Evolutionary conservation across 1,284 basidiomycete species (phyloP), one percentile per base, ranked within the genome.

Genomic region (Volvariella surrecta): DNA sequence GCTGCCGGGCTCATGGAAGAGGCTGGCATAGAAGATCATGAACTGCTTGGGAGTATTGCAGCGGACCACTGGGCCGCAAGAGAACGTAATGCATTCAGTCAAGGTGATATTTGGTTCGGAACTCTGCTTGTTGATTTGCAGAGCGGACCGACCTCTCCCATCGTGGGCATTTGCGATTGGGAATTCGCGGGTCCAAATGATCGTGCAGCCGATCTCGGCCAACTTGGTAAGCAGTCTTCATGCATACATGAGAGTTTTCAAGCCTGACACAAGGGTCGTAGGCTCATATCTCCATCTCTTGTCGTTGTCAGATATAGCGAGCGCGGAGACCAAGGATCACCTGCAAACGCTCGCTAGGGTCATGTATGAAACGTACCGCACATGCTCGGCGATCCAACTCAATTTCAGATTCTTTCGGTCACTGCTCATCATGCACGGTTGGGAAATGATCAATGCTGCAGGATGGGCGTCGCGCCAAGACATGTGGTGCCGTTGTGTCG

Each of bases 121-220:
- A 45, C 40, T n/a, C 20, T 45, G 18, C 40, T 45, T 6, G 39
- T 48, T 17, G 21, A 17, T 16, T 17, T 30, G 43, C 11, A 6
- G 6, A 22, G 20, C 11, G 18, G 1, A 20, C 30, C 17, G 30
- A 41, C 37, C 16, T 16, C 3, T 16, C 17, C 41, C 37, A 44
- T 34, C 35, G 30, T 45, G 16, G 43, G 43, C 3, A 42, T 48
- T 13, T 48, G 46, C 30, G 43, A 48, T 21, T 45, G 43, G 43
- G 46, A 48, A 28, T 45, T 48, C 35, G 46, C 46, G 37, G 43
- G 46, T 34, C 46, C 43, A 15, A 48, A 44, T 20, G 22, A 42
- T 39, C 40, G 37, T 11, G 46, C 43, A 15, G 39, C 28, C 19
- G 46, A 48, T 31, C 38, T 48, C 20, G 46, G 39, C 11, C 46